Evolutionary conservation across 2,329 filamentous ascomycete species (phyloP), one percentile per base, ranked within the genome.

Genomic region (Aspergillus aculeatinus): DNA sequence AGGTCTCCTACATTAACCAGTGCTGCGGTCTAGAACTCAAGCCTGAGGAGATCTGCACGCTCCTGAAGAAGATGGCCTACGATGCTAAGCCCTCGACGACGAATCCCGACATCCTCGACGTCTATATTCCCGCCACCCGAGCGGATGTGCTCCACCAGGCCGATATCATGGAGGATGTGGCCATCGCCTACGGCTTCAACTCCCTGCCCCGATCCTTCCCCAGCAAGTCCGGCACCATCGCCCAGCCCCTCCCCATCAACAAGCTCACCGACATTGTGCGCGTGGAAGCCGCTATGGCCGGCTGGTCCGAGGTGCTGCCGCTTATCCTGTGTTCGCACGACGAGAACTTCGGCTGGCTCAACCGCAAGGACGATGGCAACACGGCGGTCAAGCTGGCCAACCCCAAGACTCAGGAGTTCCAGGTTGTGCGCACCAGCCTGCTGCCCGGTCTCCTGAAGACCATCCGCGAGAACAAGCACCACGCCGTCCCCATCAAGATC

Each of bases 91-190:
- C 92, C 3, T 95, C 92, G 0, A 79, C 82, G 57, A 84, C 85
- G 63, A 83, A 89, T 62, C 77, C 85, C 57, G 88, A 91, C 72
- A 80, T 95, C 53, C 82, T 96, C 61, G 89, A 96, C 70, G 88
- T 98, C 29, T 84, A 88, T 39, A 86, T 98, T 25, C 95, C 95
- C 9, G 87, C 93, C 33, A 98, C 93, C 51, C 87, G 95, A 63
- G 94, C 95, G 51, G 95, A 99, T 76, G 89, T 99, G 48, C 87
- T 99, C 33, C 95, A 99, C 77, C 90, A 97, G 73, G 96, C 92
- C 70, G 95, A 99, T 74, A 91, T 99, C 67, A 99, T 99, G 94
- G 95, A 99, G 80, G 96, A 99, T 74, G 88, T 96, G 21, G 95
- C 92, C 47, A 95, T 99, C 65, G 92, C 92, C 56, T 97, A 98